These are phyloP conservation scores for Typha latifolia DNA, from an alignment of 176 grass and related monocot genomes.

Conservation along the genomic window DNA sequence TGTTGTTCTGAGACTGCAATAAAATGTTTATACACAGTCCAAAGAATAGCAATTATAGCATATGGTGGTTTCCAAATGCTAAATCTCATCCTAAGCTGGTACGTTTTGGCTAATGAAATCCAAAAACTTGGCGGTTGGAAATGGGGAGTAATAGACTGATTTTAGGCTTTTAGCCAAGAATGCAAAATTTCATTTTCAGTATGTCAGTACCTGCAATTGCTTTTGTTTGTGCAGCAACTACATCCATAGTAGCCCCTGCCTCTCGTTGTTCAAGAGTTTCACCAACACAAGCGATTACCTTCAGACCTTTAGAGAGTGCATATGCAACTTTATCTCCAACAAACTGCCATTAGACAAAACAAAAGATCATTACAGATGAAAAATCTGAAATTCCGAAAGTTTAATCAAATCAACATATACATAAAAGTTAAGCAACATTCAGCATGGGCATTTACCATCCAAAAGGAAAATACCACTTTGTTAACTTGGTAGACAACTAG, in stretches of 20 bases:
- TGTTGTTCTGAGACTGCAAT: too few relatives aligned
- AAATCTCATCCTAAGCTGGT: background rate
- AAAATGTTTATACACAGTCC: background rate
- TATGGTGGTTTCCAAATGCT: too few relatives aligned
- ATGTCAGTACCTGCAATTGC: slow-evolving; percentile 65
- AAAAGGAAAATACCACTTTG: background rate
- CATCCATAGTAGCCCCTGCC: slow-evolving; percentile 67
- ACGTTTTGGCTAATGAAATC: background rate
- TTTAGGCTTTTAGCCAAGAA: background rate
- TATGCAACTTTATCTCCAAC: slow-evolving; percentile 94
- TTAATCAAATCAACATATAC: background rate
- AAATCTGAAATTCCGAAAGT: background rate
- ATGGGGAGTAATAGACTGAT: background rate
- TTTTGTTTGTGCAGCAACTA: slow-evolving; percentile 92
- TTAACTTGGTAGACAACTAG: background rate
- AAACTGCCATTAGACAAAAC: slow-evolving; percentile 43
- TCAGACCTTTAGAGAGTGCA: slow-evolving; percentile 78
- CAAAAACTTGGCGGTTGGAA: background rate
- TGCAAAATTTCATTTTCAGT: too few relatives aligned
- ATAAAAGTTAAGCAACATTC: background rate
- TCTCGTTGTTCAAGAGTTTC: slow-evolving; percentile 94
- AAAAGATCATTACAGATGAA: background rate
- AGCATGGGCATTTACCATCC: too few relatives aligned
- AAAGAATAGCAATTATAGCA: background rate
- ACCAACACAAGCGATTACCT: slow-evolving; percentile 97